A percentile compares a stretch with the other conserved stretches of the same genome.
These are phyloP conservation scores for Leccinum subgranulosum DNA, from an alignment of 768 basidiomycete species.

Conservation along the genomic window DNA sequence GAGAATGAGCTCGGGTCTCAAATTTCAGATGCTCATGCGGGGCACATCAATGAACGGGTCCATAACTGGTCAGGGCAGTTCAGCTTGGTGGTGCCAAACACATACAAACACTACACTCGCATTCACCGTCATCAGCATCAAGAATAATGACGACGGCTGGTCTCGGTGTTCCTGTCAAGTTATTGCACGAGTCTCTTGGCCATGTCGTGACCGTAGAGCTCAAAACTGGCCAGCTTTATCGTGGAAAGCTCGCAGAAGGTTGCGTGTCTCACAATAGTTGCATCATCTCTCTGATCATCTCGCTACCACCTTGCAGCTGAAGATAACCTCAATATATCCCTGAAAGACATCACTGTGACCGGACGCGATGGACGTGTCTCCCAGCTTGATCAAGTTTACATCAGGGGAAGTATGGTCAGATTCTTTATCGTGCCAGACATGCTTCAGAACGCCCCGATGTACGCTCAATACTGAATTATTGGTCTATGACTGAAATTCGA, in stretches of 20 bases:
- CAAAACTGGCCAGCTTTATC: constrained; percentile 95
- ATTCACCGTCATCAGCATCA: constrained; percentile 6
- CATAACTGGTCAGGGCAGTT: background rate
- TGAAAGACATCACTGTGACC: constrained; percentile 96
- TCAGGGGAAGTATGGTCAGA: constrained; percentile 95
- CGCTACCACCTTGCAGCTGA: constrained; percentile 62
- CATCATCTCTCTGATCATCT: constrained; percentile 17
- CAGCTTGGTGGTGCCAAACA: constrained; percentile 10
- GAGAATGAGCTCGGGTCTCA: background rate
- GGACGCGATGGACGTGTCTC: constrained; percentile 97
- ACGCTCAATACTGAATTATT: constrained; percentile 31
- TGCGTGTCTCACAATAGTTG: constrained; percentile 15
- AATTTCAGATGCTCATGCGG: background rate
- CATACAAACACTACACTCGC: constrained; percentile 14
- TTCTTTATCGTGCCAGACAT: constrained; percentile 99
- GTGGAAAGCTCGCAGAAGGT: constrained; percentile 97
- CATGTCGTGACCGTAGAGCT: constrained; percentile 98
- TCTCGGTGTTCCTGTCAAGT: constrained; percentile 93
- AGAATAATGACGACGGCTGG: constrained; percentile 46
- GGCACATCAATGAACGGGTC: background rate
- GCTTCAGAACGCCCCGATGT: constrained; percentile 99
- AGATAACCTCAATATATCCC: constrained; percentile 95
- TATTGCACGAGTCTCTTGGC: constrained; percentile 93
- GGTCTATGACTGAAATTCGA: constrained; percentile 7
- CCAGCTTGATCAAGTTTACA: constrained; percentile 98